Base-by-base conservation (phyloP, 2,329 filamentous ascomycete genomes). In the Piedraia hortae region DNA sequence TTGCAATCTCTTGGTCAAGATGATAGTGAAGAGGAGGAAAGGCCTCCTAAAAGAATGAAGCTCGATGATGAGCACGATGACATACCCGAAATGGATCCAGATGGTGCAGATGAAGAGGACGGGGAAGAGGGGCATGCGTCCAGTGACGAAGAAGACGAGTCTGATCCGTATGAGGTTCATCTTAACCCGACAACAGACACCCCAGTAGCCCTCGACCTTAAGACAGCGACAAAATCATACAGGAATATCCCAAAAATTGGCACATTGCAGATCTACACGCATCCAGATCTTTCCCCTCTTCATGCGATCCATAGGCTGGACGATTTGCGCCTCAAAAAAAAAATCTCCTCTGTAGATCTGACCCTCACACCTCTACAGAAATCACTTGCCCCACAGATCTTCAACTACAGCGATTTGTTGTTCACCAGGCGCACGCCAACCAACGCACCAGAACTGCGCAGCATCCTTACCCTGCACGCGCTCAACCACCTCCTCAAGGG, bases 401-500 rank as follows among this genome's bases (percentile, higher is more conserved):
- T 88, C 42, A 63, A 65, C 32, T 90, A 93, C 39, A 60, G 63
- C 24, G 82, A 93, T 38, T 34, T 89, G 1, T 46, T 91, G 1
- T 73, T 72, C 36, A 74, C 69, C 25, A 63, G 65, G 23, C 59
- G 82, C 19, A 74, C 60, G 1, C 46, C 66, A 2, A 49, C 55
- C 9, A 85, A 82, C 38, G 61, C 73, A 1, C 51, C 59, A 11
- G 57, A 54, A 4, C 42, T 93, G 21, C 64, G 77, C 22, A 62
- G 67, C 18, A 49, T 90, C 22, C 56, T 65, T 9, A 77, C 72
- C 34, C 53, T 91, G 2, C 85, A 97, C 44, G 68, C 70, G 3
- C 52, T 93, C 7, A 93, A 93, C 42, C 85, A 93, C 40, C 56
- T 93, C 18, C 67, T 89, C 45, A 91, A 90, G 44, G 91, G 82